Conservation (phyloP, 805 yeast species). For the Kregervanrija delftensis region DNA sequence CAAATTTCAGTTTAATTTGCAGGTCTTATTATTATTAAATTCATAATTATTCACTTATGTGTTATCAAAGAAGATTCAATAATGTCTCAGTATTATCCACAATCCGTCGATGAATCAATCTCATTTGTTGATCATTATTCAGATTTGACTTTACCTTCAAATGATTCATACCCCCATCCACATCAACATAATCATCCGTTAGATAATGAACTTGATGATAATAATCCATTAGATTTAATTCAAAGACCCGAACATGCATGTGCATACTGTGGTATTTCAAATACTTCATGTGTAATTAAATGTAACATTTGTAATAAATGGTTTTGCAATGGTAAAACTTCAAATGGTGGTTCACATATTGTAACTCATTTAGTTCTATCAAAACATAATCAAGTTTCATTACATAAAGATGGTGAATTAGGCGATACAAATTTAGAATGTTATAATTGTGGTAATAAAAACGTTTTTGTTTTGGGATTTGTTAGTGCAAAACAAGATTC, state of each 20-base stretch:
- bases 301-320: slow-evolving; percentile 76
- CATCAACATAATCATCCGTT: no score
- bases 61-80: no score
- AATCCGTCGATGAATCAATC: background rate
- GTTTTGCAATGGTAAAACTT: slow-evolving; percentile 78
- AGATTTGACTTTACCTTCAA: slow-evolving; percentile 1
- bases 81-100: no score
- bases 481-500: slow-evolving; percentile 83
- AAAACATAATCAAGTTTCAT: slow-evolving; percentile 63
- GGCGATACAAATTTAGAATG: slow-evolving; percentile 89
- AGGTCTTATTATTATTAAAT: no score
- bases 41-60: no score
- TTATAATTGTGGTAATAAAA: slow-evolving; percentile 80
- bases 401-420: slow-evolving; percentile 74
- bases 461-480: slow-evolving; percentile 76
- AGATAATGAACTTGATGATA: no score
- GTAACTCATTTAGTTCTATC: slow-evolving; percentile 79
- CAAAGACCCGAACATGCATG: slow-evolving; percentile 32
- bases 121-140: slow-evolving; percentile 1
- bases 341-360: slow-evolving; percentile 57
- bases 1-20: no score
- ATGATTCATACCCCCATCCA: no score
- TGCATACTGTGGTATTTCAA: slow-evolving; percentile 68
- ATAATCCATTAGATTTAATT: no score
- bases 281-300: slow-evolving; percentile 59